Evolutionary conservation across 2,329 filamentous ascomycete genomes (phyloP).

Genomic region (Furcasterigmium furcatum): DNA sequence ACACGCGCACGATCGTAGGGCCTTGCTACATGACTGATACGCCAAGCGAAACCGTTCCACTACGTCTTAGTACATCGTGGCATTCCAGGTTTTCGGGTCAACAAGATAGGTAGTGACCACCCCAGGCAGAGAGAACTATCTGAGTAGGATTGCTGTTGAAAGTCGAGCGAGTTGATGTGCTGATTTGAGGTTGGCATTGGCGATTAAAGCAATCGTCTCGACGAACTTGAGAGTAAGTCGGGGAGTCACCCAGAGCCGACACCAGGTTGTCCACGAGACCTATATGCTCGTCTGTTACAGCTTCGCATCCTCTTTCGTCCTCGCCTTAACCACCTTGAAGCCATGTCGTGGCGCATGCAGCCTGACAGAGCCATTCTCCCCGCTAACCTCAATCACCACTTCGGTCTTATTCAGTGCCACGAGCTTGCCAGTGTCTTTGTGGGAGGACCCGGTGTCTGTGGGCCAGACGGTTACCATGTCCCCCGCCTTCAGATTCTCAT

Average conservation of each 20-base stretch:
- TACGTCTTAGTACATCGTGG: too few species aligned
- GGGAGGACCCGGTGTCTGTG: constrained; percentile 56
- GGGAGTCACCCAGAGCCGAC: too few species aligned
- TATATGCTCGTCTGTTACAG: background rate
- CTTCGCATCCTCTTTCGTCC: background rate
- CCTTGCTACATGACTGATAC: too few species aligned
- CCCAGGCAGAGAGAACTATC: too few species aligned
- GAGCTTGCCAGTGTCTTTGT: constrained; percentile 55
- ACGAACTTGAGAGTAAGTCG: too few species aligned
- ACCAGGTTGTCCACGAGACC: background rate
- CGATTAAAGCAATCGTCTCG: background rate
- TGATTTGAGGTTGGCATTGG: too few species aligned
- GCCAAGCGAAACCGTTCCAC: too few species aligned
- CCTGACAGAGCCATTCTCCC: constrained; percentile 38
- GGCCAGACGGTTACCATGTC: constrained; percentile 57
- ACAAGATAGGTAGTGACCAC: too few species aligned
- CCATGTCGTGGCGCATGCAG: constrained; percentile 61
- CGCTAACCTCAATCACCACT: constrained; percentile 53
- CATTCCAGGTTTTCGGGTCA: too few species aligned
- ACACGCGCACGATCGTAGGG: too few species aligned
- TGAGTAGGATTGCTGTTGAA: too few species aligned
- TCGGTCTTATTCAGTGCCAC: constrained; percentile 49
- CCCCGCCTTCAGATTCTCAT: constrained; percentile 48
- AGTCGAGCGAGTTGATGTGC: too few species aligned
- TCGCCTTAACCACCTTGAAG: constrained; percentile 44